A percentile compares a stretch with the other conserved stretches of the same genome.
Evolutionary conservation across 257 asterid species (phyloP).

Genomic region (Solanum rostratum): DNA sequence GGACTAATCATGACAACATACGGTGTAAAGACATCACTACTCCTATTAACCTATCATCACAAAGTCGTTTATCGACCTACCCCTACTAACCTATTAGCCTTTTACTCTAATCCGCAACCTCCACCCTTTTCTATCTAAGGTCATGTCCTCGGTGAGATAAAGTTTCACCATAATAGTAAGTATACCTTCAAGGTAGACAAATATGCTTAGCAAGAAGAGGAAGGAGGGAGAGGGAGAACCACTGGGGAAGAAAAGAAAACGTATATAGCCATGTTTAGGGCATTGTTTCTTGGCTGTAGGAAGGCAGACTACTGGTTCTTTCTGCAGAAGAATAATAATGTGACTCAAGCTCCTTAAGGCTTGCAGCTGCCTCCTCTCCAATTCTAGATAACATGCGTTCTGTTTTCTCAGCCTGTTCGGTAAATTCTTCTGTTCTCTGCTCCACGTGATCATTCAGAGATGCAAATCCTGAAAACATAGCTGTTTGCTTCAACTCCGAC

Average conservation of each 20-base stretch:
- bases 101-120: no score
- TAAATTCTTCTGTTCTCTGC: slow-evolving; percentile 62
- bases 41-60: no score
- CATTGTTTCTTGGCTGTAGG: background rate
- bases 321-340: slow-evolving; percentile 64
- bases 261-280: background rate
- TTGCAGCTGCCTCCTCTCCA: slow-evolving; percentile 77
- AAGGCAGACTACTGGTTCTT: slow-evolving; percentile 15
- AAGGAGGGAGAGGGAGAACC: background rate
- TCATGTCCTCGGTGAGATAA: no score
- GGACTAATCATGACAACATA: no score
- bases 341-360: slow-evolving; percentile 70
- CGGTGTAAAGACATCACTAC: no score
- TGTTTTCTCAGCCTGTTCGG: slow-evolving; percentile 49
- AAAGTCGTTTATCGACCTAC: no score
- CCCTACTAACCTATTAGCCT: no score
- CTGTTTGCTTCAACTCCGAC: slow-evolving; percentile 83
- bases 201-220: background rate
- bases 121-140: no score
- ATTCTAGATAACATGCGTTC: slow-evolving; percentile 40
- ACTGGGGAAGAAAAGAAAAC: background rate
- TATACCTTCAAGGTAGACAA: background rate
- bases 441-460: slow-evolving; percentile 87
- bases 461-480: slow-evolving; percentile 80
- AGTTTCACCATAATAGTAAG: no score